Conservation (phyloP, 2,329 filamentous ascomycete genomes). For the Corinectria fuckeliana region DNA sequence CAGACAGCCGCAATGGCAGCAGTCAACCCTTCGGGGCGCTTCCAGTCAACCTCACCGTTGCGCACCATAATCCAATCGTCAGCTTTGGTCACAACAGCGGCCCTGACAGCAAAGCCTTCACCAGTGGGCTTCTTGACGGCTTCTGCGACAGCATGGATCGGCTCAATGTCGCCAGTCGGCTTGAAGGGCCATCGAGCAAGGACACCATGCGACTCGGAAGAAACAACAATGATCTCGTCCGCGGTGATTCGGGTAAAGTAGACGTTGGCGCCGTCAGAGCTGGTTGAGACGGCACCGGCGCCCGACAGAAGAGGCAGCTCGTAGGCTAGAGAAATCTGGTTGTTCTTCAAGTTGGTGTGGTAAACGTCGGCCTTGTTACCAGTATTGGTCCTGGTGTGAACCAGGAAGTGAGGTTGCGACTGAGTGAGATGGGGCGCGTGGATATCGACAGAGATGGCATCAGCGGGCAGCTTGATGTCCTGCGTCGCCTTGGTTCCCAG, state of each 20-base stretch:
- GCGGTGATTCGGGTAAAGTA: conserved; percentile 86
- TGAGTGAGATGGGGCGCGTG: conserved; percentile 77
- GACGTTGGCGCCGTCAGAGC: conserved; percentile 78
- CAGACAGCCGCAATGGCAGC: conserved; percentile 80
- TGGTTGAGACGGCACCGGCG: conserved; percentile 78
- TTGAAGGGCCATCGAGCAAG: conserved; percentile 76
- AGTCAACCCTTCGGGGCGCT: conserved; percentile 81
- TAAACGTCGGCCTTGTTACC: conserved; percentile 86
- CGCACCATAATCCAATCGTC: conserved; percentile 84
- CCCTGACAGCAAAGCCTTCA: conserved; percentile 76
- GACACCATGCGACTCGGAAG: conserved; percentile 77
- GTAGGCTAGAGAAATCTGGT: conserved; percentile 77
- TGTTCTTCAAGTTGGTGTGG: conserved; percentile 76
- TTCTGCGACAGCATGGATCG: conserved; percentile 78
- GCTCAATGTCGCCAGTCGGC: conserved; percentile 48
- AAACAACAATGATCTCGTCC: conserved; percentile 75
- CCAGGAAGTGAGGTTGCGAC: conserved; percentile 81
- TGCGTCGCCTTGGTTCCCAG: conserved; percentile 66
- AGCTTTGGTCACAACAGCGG: conserved; percentile 70
- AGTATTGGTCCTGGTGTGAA: conserved; percentile 74
- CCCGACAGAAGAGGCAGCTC: conserved; percentile 75
- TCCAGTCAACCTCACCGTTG: conserved; percentile 83
- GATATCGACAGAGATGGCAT: conserved; percentile 63
- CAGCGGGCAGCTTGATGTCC: conserved; percentile 57
- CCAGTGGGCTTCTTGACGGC: conserved; percentile 73